A percentile compares a stretch with the other conserved stretches of the same genome.
Conservation (phyloP, 805 yeast species). For the Candida palmyrensis region DNA sequence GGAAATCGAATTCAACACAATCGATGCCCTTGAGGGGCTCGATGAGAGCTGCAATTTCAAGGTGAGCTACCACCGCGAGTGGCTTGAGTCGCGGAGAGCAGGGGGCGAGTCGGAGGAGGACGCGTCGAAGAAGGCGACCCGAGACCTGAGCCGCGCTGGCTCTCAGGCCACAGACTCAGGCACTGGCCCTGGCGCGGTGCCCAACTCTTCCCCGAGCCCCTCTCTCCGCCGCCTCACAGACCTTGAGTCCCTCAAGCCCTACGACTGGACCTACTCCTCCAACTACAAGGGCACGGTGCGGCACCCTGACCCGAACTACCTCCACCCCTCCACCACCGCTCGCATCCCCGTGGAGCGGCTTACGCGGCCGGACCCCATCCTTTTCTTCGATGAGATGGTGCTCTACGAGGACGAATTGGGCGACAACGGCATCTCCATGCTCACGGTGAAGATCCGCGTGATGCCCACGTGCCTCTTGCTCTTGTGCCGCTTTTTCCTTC, state of each 20-base stretch:
- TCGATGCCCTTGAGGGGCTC: constrained; percentile 56
- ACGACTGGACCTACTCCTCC: constrained; percentile 95
- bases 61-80: constrained; percentile 84
- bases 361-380: constrained; percentile 72
- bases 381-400: constrained; percentile 84
- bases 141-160: too few species aligned
- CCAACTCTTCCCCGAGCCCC: constrained; percentile 6
- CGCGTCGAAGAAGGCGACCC: constrained; percentile 21
- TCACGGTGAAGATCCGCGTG: constrained; percentile 77
- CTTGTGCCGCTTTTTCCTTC: constrained; percentile 70
- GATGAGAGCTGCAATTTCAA: constrained; percentile 32
- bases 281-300: constrained; percentile 60
- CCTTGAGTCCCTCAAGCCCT: constrained; percentile 69
- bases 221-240: constrained; percentile 36
- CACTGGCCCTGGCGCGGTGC: background rate
- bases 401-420: constrained; percentile 94
- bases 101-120: constrained; percentile 17
- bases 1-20: constrained; percentile 64
- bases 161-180: background rate
- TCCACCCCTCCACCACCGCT: constrained; percentile 8
- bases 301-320: constrained; percentile 3
- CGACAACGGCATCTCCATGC: constrained; percentile 85
- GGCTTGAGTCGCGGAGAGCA: constrained; percentile 48
- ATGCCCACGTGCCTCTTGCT: constrained; percentile 78
- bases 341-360: constrained; percentile 68